Evolutionary conservation across 441 rosid genomes (phyloP), one percentile per base, ranked within the genome.

Genomic region (Bruguiera hainesii): DNA sequence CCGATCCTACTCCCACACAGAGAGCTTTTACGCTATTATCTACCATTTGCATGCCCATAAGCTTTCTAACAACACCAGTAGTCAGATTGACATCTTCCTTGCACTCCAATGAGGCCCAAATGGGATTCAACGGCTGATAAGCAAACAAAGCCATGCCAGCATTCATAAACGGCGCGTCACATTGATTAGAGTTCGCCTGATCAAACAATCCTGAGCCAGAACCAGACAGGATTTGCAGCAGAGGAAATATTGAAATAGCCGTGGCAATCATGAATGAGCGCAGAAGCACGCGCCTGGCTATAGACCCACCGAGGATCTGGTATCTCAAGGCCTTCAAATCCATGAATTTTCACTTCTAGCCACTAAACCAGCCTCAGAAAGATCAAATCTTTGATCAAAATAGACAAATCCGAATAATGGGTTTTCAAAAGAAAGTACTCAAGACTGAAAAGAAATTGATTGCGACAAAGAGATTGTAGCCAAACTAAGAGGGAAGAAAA

Each of bases 1-100:
- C 72, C 3, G 94, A 84, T 61, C 85, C 88, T 49, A 79, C 83
- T 10, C 91, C 91, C 1, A 88, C 84, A 69, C 78, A 89, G 63
- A 87, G 90, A 83, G 86, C 73, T 67, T 80, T 81, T 2, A 81
- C 83, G 68, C 71, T 69, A 63, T 58, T 60, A 73, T 70, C 76
- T 75, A 89, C 60, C 73, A 91, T 65, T 29, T 78, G 65, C 82
- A 74, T 73, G 48, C 71, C 64, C 81, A 79, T 73, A 1, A 91
- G 79, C 87, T 83, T 87, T 69, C 74, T 72, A 53, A 71, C 82
- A 39, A 83, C 89, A 59, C 64, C 60, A 65, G 76, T 28, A 52
- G 89, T 80, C 73, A 85, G 56, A 70, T 82, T 72, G 55, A 61
- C 80, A 69, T 68, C 63, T 60, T 85, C 83, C 61, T 76, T 42